Evolutionary conservation across 768 basidiomycete genomes (phyloP), one percentile per base, ranked within the genome.

Genomic region (Tricholoma sp.): DNA sequence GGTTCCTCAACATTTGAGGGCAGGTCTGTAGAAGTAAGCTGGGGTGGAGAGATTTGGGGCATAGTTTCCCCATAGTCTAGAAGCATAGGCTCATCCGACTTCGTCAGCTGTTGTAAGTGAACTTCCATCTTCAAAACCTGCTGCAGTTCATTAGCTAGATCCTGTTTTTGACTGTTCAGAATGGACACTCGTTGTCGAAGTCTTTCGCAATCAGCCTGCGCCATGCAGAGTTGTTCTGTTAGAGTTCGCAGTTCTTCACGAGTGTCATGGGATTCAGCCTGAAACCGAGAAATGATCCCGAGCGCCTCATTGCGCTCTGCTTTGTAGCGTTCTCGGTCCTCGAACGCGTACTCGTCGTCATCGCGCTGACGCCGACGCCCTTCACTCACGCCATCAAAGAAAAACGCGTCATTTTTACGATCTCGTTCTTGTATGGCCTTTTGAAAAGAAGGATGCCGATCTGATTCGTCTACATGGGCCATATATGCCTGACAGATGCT

Each of bases 321-420:
- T 46, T 67, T 71, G 55, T 65, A 68, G 39, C 61, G 69, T 50
- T 77, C 76, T 10, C 63, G 43, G 14, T 67, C 67, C 52, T 76
- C 70, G 31, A 69, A 60, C 10, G 71, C 66, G 29, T 68, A 69
- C 34, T 70, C 66, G 37, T 74, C 70, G 45, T 77, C 73, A 49
- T 70, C 69, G 57, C 72, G 73, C 46, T 77, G 76, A 43, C 70
- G 75, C 19, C 76, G 73, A 7, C 71, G 61, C 52, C 76, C 76
- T 56, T 77, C 76, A 24, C 63, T 58, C 47, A 77, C 11, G 14
- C 76, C 76, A 60, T 75, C 77, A 64, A 61, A 71, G 63, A 69
- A 74, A 57, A 69, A 61, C 11, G 71, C 71, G 54, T 77, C 76
- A 60, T 70, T 70, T n/a, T 69, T 57, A 41, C 69, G 67, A 62